Conservation (phyloP, 176 grass and related monocot species). For the Cenchrus americanus region DNA sequence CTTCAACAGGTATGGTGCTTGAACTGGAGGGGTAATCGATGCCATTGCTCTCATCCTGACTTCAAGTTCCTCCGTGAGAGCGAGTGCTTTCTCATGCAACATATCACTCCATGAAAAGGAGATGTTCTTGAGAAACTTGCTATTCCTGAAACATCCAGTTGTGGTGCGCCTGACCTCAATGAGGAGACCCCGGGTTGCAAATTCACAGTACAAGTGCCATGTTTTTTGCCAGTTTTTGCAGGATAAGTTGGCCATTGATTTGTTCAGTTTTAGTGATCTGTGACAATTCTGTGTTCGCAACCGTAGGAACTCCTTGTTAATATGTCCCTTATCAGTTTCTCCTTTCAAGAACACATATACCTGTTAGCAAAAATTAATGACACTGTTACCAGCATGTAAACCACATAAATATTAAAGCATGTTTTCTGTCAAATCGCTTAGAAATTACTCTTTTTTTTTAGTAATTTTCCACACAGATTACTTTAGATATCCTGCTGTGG, state of each 20-base stretch:
- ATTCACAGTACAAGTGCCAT: conserved; percentile 89
- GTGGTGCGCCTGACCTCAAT: conserved; percentile 58
- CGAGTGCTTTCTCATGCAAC: conserved; percentile 64
- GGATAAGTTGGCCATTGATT: conserved; percentile 45
- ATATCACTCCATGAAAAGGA: conserved; percentile 81
- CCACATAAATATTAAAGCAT: background rate
- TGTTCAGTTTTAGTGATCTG: conserved; percentile 78
- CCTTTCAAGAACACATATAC: conserved; percentile 88
- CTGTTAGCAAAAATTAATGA: conserved; percentile 49
- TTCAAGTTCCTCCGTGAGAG: conserved; percentile 49
- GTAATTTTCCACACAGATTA: background rate
- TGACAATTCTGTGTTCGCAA: conserved; percentile 66
- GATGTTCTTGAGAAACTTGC: conserved; percentile 64
- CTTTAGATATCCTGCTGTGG: background rate
- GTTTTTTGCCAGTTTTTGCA: conserved; percentile 75
- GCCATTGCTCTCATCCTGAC: conserved; percentile 56
- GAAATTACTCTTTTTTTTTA: background rate
- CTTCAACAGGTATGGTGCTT: conserved; percentile 86
- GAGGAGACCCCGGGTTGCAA: conserved; percentile 68
- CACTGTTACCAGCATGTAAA: conserved; percentile 11
- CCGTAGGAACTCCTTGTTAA: conserved; percentile 58
- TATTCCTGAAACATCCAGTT: conserved; percentile 61
- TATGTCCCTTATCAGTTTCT: conserved; percentile 51
- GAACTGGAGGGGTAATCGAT: conserved; percentile 82
- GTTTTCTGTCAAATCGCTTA: background rate